Base-by-base conservation (phyloP, 805 yeast species). In the Wickerhamomyces rabaulensis region DNA sequence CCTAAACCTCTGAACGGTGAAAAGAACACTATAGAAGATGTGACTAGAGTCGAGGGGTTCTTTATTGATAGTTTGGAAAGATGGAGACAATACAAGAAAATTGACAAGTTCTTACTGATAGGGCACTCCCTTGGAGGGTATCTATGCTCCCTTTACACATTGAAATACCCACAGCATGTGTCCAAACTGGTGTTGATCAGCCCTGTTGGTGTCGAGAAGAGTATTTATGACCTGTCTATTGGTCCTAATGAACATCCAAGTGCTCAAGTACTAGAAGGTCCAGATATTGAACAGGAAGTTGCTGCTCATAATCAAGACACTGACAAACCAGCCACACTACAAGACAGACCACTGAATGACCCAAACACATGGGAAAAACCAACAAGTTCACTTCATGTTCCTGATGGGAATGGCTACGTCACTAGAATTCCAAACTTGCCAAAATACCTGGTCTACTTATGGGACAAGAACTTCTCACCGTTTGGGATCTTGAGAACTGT, bases 91-190 rank as follows among this genome's bases (percentile, higher is more conserved):
- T 55, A 60, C 6, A 64, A 70, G 20, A 66, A 69, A 0, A 67
- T 84, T n/a, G 72, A 72, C 4, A 67, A 72, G 43, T 80, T 84
- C 40, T 76, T 71, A 47, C 64, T 84, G 21, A 61, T 84, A 36
- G 89, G 88, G 3, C 91, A 84, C 60, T 83, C 90, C 1, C 71
- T 78, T 38, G 91, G 91, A 20, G 90, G 87, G 0, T 82, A 84
- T 54, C 67, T 85, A 67, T 74, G 84, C 6, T 70, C 78, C 13
- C 69, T 80, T 0, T 84, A 81, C 60, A 71, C 85, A 2, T 53
- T 80, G 43, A 76, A 67, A 51, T 73, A 79, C 52, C 85, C 87
- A 0, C 59, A 71, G 1, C 66, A 71, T 21, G 70, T 84, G 7
- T 62, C 68, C 9, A 73, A 75, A 50, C 63, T 84, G 55, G 68